Evolutionary conservation across 768 basidiomycete genomes (phyloP), one percentile per base, ranked within the genome.

Genomic region (Phaeotremella skinneri): DNA sequence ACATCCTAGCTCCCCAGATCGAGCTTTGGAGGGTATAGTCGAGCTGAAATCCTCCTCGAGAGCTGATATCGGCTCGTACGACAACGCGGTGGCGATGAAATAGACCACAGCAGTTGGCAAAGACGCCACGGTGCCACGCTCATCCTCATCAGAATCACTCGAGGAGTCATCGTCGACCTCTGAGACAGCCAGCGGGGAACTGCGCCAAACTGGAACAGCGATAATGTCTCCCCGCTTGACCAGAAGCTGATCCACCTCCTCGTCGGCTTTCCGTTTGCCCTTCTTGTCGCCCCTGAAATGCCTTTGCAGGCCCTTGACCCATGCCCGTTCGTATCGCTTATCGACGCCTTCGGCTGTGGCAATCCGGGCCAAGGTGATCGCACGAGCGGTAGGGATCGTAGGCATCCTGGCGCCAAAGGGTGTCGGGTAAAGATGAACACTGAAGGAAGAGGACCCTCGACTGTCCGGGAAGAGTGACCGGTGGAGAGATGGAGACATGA

Each of bases 31-130:
- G 61, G 72, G 69, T 13, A 58, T 13, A 4, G 71, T 66, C 42
- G 63, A 74, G 37, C 57, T 63, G 30, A 76, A 75, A 39, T 78
- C 74, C n/a, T 72, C 75, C 31, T 81, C 76, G 21, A 75, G 50
- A 0, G 72, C 67, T 9, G 79, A 67, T 4, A 84, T 73, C 0
- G 85, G 78, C 52, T 85, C 84, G 69, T 85, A 83, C 30, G 89
- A 87, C 31, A 96, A 77, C 55, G 87, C 83, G 14, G 89, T 88
- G 49, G 97, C 81, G 56, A 85, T 79, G 75, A 97, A 97, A 69
- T 84, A 90, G 0, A 87, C 85, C 2, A 84, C 68, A 14, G 66
- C 84, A 78, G 67, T 85, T 72, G 65, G 77, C 41, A 48, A 42
- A 0, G 32, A 49, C 13, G 4, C 25, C n/a, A 6, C 34, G 5